These are phyloP conservation scores for Ophiostoma piceae DNA, from an alignment of 2,329 filamentous ascomycete genomes.

Conservation along the genomic window DNA sequence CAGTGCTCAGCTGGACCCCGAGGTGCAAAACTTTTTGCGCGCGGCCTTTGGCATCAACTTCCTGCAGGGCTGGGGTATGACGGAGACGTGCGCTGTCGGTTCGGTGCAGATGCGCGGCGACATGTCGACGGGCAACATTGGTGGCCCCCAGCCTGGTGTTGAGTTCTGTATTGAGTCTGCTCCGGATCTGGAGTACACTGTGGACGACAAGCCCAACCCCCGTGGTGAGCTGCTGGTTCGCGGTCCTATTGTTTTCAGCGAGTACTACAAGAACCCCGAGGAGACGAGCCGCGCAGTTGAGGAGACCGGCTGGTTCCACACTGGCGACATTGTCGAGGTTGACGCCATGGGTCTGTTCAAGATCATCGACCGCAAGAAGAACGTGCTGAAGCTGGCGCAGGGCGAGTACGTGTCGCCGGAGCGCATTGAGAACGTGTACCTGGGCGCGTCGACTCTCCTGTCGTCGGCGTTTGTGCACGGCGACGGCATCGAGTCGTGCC, in stretches of 20 bases:
- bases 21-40: conserved; percentile 81
- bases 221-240: conserved; percentile 85
- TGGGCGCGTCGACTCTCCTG: conserved; percentile 73
- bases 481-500: conserved; percentile 70
- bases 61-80: conserved; percentile 85
- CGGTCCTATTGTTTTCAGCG: conserved; percentile 71
- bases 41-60: conserved; percentile 75
- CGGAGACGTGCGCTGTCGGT: conserved; percentile 80
- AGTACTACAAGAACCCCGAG: conserved; percentile 85
- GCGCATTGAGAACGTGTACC: conserved; percentile 90
- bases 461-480: conserved; percentile 86
- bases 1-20: conserved; percentile 83
- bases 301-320: conserved; percentile 92
- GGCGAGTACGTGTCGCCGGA: conserved; percentile 98
- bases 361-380: conserved; percentile 97
- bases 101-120: conserved; percentile 67
- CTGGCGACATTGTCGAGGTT: conserved; percentile 82
- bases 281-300: conserved; percentile 81
- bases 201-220: conserved; percentile 80
- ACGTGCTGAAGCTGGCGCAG: conserved; percentile 96
- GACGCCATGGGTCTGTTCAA: conserved; percentile 81
- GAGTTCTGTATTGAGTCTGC: conserved; percentile 82
- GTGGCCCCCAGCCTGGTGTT: conserved; percentile 58
- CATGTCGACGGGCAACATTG: conserved; percentile 74
- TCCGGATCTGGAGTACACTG: conserved; percentile 88